A percentile compares a stretch with the other conserved stretches of the same genome.
phyloP scores from a whole-genome alignment of 2,329 filamentous ascomycete species.

The Diatrype stigma region DNA sequence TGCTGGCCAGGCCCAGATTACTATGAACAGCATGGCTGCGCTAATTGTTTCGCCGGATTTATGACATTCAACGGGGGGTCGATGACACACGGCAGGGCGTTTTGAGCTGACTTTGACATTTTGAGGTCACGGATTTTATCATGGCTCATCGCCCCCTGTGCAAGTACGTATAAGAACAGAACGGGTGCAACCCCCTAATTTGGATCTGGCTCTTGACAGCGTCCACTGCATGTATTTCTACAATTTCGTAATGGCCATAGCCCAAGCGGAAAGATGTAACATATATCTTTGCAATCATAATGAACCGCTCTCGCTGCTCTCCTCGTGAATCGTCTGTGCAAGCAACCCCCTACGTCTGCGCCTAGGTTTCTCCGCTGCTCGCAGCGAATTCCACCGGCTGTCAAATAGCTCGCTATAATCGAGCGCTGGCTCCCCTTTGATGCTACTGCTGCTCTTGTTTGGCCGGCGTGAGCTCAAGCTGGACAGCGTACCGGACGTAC shows the following conservation, averaged over 20 bases:
- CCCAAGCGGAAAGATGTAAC: too few relatives aligned
- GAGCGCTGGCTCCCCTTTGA: background rate
- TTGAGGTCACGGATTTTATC: too few relatives aligned
- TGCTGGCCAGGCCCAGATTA: background rate
- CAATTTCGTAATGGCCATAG: too few relatives aligned
- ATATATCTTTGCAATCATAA: slow-evolving; percentile 7
- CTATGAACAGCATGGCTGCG: background rate
- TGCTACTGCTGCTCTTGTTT: background rate
- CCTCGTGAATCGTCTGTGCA: slow-evolving; percentile 66
- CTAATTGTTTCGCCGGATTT: background rate
- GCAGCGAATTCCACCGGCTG: slow-evolving; percentile 22
- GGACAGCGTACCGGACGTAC: background rate
- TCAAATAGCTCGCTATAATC: slow-evolving; percentile 17
- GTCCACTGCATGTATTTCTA: too few relatives aligned
- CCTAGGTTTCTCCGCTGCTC: slow-evolving; percentile 29
- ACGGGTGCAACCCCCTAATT: background rate
- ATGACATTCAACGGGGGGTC: background rate
- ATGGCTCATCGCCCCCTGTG: background rate
- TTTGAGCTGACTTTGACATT: background rate
- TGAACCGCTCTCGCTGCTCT: slow-evolving; percentile 57
- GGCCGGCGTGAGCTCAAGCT: slow-evolving; percentile 1
- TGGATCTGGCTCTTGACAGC: background rate
- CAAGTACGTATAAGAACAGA: background rate
- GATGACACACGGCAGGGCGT: background rate
- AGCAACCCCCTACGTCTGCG: slow-evolving; percentile 48